Evolutionary conservation across 1,284 basidiomycete species (phyloP).

Genomic region (Marasmius fiardii): DNA sequence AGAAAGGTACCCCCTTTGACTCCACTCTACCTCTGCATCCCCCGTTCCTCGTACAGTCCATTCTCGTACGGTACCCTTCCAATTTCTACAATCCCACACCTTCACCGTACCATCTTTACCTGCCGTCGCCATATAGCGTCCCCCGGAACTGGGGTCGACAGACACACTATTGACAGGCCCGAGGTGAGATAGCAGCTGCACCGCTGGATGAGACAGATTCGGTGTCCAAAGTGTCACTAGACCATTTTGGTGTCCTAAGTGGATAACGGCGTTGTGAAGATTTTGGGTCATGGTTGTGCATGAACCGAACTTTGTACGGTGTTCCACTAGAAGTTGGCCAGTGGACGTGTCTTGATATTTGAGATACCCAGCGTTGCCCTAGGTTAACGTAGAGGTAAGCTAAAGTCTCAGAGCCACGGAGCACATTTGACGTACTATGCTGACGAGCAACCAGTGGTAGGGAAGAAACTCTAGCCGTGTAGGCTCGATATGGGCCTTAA

Average conservation of each 20-base stretch:
- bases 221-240: slow-evolving; percentile 96
- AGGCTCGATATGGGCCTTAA: slow-evolving; percentile 87
- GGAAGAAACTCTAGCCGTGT: slow-evolving; percentile 91
- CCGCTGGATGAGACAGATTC: slow-evolving; percentile 87
- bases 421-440: slow-evolving; percentile 54
- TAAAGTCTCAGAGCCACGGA: slow-evolving; percentile 1
- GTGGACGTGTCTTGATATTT: slow-evolving; percentile 99
- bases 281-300: slow-evolving; percentile 92
- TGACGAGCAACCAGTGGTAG: slow-evolving; percentile 93
- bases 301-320: slow-evolving; percentile 88
- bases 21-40: slow-evolving; percentile 68
- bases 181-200: slow-evolving; percentile 88
- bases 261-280: slow-evolving; percentile 86
- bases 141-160: slow-evolving; percentile 81
- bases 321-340: slow-evolving; percentile 82
- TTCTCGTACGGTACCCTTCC: slow-evolving; percentile 82
- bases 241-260: slow-evolving; percentile 92
- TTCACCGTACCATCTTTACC: slow-evolving; percentile 91
- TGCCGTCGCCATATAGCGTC: slow-evolving; percentile 88
- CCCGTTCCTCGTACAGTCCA: slow-evolving; percentile 62
- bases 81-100: slow-evolving; percentile 95
- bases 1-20: slow-evolving; percentile 79
- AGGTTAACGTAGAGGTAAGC: slow-evolving; percentile 1
- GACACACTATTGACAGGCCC: slow-evolving; percentile 84
- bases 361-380: slow-evolving; percentile 88